Evolutionary conservation across 2,329 filamentous ascomycete genomes (phyloP).

Genomic region (Macrophomina tecta): DNA sequence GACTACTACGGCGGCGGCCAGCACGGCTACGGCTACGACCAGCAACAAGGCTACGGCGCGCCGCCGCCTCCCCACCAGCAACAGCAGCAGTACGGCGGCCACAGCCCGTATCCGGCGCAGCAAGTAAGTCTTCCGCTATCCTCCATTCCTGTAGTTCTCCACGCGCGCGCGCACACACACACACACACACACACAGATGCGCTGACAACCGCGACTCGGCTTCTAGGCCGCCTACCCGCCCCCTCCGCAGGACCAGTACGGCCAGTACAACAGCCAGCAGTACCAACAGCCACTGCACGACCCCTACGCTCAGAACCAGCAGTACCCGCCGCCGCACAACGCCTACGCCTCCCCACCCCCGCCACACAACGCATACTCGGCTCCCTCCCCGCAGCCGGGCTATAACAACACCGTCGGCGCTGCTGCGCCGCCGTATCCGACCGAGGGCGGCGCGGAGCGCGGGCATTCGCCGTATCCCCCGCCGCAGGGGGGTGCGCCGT

Average conservation of each 20-base stretch:
- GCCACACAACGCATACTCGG: too few relatives aligned
- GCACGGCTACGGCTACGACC: conserved; percentile 30
- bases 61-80: conserved; percentile 25
- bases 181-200: too few relatives aligned
- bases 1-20: conserved; percentile 44
- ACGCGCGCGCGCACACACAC: too few relatives aligned
- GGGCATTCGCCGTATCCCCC: conserved; percentile 42
- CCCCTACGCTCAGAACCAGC: conserved; percentile 33
- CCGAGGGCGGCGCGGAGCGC: conserved; percentile 31
- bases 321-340: conserved; percentile 29
- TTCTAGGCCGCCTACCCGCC: conserved; percentile 38
- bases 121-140: conserved; percentile 30
- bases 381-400: conserved; percentile 15
- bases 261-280: conserved; percentile 35
- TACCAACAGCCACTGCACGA: conserved; percentile 34
- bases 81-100: conserved; percentile 28
- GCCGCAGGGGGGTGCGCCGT: conserved; percentile 11
- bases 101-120: conserved; percentile 38
- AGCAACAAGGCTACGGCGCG: conserved; percentile 31
- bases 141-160: conserved; percentile 28
- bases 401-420: conserved; percentile 25
- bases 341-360: conserved; percentile 24
- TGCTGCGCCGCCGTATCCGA: conserved; percentile 7
- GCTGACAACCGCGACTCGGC: too few relatives aligned
- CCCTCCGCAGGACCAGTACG: conserved; percentile 34